These are phyloP conservation scores for Pharus latifolius DNA, from an alignment of 176 grass and related monocot genomes.

Conservation along the genomic window DNA sequence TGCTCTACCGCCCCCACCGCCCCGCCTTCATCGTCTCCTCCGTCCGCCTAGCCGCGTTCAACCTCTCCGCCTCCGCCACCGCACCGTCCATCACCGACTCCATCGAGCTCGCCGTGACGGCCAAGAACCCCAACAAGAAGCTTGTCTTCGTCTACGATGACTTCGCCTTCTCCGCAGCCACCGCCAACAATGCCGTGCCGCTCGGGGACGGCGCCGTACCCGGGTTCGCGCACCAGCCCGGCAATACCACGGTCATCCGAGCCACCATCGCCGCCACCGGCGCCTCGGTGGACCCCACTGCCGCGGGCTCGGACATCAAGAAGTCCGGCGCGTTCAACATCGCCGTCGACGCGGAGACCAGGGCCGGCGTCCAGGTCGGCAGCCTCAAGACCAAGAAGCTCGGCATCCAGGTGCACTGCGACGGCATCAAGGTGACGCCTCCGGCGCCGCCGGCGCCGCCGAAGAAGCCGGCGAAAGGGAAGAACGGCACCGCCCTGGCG, in stretches of 20 bases:
- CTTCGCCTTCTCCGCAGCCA: conserved; percentile 37
- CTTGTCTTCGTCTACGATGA: conserved; percentile 70
- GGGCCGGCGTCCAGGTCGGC: conserved; percentile 55
- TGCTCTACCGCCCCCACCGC: conserved; percentile 78
- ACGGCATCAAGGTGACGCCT: conserved; percentile 41
- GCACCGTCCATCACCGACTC: conserved; percentile 40
- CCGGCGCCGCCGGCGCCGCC: conserved; percentile 1
- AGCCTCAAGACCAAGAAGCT: conserved; percentile 70
- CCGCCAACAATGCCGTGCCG: conserved; percentile 36
- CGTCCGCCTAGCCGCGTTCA: conserved; percentile 40
- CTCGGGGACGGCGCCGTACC: conserved; percentile 46
- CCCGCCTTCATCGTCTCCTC: conserved; percentile 62
- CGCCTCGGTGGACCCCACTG: conserved; percentile 40
- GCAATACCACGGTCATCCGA: conserved; percentile 65
- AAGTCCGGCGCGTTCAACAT: conserved; percentile 30
- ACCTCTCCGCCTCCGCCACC: conserved; percentile 38
- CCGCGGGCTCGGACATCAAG: conserved; percentile 45
- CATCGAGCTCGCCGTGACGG: conserved; percentile 46
- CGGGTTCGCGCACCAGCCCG: conserved; percentile 53
- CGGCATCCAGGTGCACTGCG: conserved; percentile 63
- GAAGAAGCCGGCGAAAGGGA: conserved; percentile 28
- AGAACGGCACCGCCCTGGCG: conserved; percentile 10
- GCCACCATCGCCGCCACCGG: conserved; percentile 17
- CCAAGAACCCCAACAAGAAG: conserved; percentile 81
- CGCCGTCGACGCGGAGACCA: conserved; percentile 61